A percentile compares a stretch with the other conserved stretches of the same genome.
Conservation (phyloP, 768 basidiomycete species). For the Russula emetica region DNA sequence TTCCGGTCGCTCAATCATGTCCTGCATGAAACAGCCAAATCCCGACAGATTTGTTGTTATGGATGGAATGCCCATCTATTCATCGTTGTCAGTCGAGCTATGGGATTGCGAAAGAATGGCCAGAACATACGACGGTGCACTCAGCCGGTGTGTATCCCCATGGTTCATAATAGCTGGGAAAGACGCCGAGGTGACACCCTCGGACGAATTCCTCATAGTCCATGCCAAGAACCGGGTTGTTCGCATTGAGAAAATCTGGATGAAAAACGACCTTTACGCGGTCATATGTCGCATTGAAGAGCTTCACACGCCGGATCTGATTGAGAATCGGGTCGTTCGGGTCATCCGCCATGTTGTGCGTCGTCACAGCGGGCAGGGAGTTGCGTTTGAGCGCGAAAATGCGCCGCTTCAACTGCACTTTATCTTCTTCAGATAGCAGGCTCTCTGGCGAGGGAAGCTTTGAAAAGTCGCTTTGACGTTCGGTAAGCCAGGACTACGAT, state of each 20-base stretch:
- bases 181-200: conserved; percentile 96
- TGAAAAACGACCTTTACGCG: conserved; percentile 98
- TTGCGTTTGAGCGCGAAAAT: conserved; percentile 95
- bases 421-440: conserved; percentile 87
- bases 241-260: conserved; percentile 96
- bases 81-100: conserved; percentile 16
- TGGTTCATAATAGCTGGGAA: conserved; percentile 96
- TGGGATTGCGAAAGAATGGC: not conserved
- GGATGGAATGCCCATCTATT: conserved; percentile 93
- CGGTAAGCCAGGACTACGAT: conserved; percentile 3
- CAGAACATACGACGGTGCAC: conserved; percentile 84
- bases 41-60: conserved; percentile 98
- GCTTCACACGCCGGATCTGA: conserved; percentile 88
- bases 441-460: conserved; percentile 68
- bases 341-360: conserved; percentile 98
- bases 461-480: conserved; percentile 56
- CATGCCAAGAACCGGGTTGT: conserved; percentile 93
- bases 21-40: conserved; percentile 98
- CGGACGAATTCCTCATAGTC: conserved; percentile 99
- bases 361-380: conserved; percentile 92
- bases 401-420: conserved; percentile 89
- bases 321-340: conserved; percentile 87
- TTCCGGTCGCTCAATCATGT: conserved; percentile 89
- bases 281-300: conserved; percentile 86
- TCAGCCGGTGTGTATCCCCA: conserved; percentile 98